Conservation (phyloP, 768 basidiomycete genomes). For the Lactifluus rugatus region DNA sequence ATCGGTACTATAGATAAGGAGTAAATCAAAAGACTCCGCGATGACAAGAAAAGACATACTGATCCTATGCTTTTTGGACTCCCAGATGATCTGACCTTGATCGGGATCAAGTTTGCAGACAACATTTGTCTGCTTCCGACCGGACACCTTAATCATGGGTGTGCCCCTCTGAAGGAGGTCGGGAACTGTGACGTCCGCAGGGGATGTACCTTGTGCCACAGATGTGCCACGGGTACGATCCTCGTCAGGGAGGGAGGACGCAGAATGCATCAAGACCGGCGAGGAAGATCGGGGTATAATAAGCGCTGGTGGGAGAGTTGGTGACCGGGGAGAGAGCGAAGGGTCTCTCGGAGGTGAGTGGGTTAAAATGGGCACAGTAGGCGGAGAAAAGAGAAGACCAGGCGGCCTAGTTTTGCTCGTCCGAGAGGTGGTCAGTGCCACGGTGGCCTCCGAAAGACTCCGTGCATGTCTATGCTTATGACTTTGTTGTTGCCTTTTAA, state of each 20-base stretch:
- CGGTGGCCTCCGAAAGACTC: constrained; percentile 8
- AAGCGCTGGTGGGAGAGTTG: background rate
- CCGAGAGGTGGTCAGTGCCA: background rate
- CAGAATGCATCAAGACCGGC: background rate
- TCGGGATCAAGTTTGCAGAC: constrained; percentile 70
- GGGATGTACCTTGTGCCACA: background rate
- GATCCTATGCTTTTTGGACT: constrained; percentile 58
- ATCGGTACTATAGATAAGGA: constrained; percentile 52
- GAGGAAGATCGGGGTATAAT: background rate
- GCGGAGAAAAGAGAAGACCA: constrained; percentile 3
- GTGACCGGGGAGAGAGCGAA: background rate
- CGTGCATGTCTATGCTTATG: too few relatives aligned
- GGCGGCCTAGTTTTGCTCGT: background rate
- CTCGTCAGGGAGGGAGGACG: background rate
- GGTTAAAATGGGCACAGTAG: background rate
- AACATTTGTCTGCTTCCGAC: constrained; percentile 62
- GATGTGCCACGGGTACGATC: background rate
- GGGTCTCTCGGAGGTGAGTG: background rate
- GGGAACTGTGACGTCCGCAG: constrained; percentile 43
- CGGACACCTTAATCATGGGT: constrained; percentile 75
- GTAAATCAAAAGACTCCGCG: background rate
- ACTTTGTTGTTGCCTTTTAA: constrained; percentile 11
- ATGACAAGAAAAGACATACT: constrained; percentile 33
- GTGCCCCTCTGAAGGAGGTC: constrained; percentile 49
- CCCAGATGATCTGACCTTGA: constrained; percentile 71